These are phyloP conservation scores for Helotiales sp. DNA, from an alignment of 2,329 filamentous ascomycete genomes.

Conservation along the genomic window DNA sequence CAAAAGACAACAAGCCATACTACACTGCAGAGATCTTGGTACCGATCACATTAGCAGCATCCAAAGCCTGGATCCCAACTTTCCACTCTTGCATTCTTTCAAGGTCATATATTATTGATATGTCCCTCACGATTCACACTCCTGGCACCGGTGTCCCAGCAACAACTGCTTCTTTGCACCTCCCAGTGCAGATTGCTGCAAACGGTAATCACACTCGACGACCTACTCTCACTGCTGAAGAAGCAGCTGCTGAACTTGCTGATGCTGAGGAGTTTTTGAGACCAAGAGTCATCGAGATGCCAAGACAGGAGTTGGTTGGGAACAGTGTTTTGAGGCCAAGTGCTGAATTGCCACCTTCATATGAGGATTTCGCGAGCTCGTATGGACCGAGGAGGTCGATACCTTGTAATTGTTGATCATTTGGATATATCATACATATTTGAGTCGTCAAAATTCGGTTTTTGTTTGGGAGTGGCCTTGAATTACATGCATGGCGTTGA, in stretches of 20 bases:
- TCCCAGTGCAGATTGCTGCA: slow-evolving; percentile 34
- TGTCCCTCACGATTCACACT: slow-evolving; percentile 56
- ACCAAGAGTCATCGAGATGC: slow-evolving; percentile 31
- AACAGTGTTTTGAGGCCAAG: slow-evolving; percentile 26
- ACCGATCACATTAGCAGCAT: slow-evolving; percentile 60
- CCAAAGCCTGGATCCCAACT: slow-evolving; percentile 64
- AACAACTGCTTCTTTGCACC: slow-evolving; percentile 33
- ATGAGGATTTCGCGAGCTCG: slow-evolving; percentile 26
- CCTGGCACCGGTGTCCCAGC: slow-evolving; percentile 42
- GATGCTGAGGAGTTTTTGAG: slow-evolving; percentile 30
- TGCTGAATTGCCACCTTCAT: slow-evolving; percentile 30
- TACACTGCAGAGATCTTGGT: slow-evolving; percentile 65
- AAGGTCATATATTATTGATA: slow-evolving; percentile 61
- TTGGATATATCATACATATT: not conserved
- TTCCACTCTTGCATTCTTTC: slow-evolving; percentile 69
- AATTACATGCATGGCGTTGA: not conserved
- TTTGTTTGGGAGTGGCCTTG: not conserved
- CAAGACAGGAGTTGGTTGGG: slow-evolving; percentile 24
- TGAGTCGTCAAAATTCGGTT: not conserved
- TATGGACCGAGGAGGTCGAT: slow-evolving; percentile 7
- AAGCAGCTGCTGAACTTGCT: slow-evolving; percentile 28
- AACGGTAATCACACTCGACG: slow-evolving; percentile 25
- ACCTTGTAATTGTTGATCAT: slow-evolving; percentile 10
- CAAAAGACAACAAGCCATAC: slow-evolving; percentile 21
- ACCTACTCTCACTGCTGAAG: slow-evolving; percentile 19